Evolutionary conservation across 2,329 filamentous ascomycete genomes (phyloP), one percentile per base, ranked within the genome.

Genomic region (Botryotinia convoluta): DNA sequence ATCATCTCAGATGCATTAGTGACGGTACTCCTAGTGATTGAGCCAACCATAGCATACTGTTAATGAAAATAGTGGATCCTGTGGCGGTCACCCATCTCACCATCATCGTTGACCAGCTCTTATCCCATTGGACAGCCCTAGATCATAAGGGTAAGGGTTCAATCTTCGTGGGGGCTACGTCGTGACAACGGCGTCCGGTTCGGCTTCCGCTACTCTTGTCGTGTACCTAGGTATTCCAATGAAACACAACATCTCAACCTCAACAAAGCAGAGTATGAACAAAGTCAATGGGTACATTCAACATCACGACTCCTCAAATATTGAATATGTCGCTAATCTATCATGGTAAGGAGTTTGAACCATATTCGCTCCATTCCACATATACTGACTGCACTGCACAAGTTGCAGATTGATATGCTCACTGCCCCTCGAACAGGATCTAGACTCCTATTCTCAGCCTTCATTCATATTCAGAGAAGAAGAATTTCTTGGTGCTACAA

Each of bases 161-260:
- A 22, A 20, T 29, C 45, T 54, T 67, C 64, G 64, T 67, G 64
- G 64, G 64, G 64, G 64, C 20, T 57, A 1, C 26, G 18, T 61
- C 10, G 59, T 10, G 48, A 7, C 1, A 18, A 8, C 65, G 65
- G 48, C 39, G 5, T 54, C n/a, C 61, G 39, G 39, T 63, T 44
- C 14, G 42, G 29, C 29, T 48, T 65, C 62, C 62, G 42, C 42
- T 65, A 22, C 22, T 26, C 45, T 39, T 42, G 22, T 62, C 37
- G 14, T 39, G 7, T 54, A 60, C 9, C 45, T 26, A 22, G 18
- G 3, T 39, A 61, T n/a, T 60, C 16, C 48, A 39, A 68, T 68
- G 35, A 45, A 57, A 68, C 48, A 68, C 65, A 18, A 42, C 65
- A 32, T 57, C 65, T 57, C 65, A 68, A 68, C 48, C 65, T 68